Evolutionary conservation across 192 early-diverging fungal genomes (phyloP).

Genomic region (Ambispora gerdemannii): DNA sequence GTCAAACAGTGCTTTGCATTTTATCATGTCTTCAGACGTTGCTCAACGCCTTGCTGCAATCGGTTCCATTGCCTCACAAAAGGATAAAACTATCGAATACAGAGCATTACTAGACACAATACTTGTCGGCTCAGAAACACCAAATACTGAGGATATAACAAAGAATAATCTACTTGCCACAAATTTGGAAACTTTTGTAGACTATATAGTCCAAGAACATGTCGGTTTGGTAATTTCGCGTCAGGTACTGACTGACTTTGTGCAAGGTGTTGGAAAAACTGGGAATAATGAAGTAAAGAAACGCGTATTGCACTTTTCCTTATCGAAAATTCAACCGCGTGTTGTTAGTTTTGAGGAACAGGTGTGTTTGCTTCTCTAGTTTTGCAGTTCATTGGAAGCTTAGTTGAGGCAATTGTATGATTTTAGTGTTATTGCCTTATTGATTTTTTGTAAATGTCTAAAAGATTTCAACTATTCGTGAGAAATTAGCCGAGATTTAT

Average conservation of each 20-base stretch:
- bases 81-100: constrained; percentile 31
- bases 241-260: constrained; percentile 72
- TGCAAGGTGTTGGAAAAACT: constrained; percentile 53
- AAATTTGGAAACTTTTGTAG: constrained; percentile 28
- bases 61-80: constrained; percentile 23
- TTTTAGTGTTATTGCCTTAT: background rate
- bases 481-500: constrained; percentile 70
- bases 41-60: constrained; percentile 1
- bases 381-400: background rate
- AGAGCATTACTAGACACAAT: constrained; percentile 22
- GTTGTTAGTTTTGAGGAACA: constrained; percentile 81
- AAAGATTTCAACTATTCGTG: constrained; percentile 69
- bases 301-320: constrained; percentile 59
- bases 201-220: constrained; percentile 46
- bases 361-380: constrained; percentile 40
- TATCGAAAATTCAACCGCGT: constrained; percentile 69
- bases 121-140: background rate
- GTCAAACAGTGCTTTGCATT: too few species aligned
- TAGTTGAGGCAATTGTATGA: background rate
- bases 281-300: constrained; percentile 46
- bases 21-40: background rate
- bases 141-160: background rate
- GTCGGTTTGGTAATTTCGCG: constrained; percentile 74
- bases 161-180: background rate
- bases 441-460: background rate